Percentiles rank a stretch among this genome's conserved stretches.
Evolutionary conservation across 2,329 filamentous ascomycete species (phyloP).

Genomic region (Ophiostoma angusticollis): DNA sequence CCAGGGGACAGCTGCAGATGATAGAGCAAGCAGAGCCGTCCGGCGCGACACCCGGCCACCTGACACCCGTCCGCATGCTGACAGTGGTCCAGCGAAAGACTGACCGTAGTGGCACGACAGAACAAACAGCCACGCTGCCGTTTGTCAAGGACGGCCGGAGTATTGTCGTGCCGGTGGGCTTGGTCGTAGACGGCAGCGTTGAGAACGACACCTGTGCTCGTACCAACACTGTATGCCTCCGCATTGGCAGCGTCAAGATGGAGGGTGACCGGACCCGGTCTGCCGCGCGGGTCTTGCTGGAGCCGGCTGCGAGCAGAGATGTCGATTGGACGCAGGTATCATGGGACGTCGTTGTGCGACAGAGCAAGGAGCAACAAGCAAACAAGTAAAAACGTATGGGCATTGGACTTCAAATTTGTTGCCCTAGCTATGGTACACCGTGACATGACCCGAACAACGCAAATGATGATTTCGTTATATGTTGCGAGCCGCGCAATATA

Average conservation of each 20-base stretch:
- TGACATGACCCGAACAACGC: no score
- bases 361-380: background rate
- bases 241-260: slow-evolving; percentile 22
- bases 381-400: background rate
- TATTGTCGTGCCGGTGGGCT: slow-evolving; percentile 13
- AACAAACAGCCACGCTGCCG: slow-evolving; percentile 7
- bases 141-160: slow-evolving; percentile 5
- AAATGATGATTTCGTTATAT: slow-evolving; percentile 2
- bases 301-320: slow-evolving; percentile 10
- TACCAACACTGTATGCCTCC: slow-evolving; percentile 12
- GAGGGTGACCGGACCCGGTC: slow-evolving; percentile 22
- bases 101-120: background rate
- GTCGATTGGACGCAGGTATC: slow-evolving; percentile 4
- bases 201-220: no score
- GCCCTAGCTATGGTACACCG: no score
- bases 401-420: background rate
- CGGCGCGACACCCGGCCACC: no score
- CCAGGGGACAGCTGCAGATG: no score
- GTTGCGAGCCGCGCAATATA: slow-evolving; percentile 10
- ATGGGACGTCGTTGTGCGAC: slow-evolving; percentile 6
- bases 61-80: no score
- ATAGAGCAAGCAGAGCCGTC: no score
- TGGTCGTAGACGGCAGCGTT: slow-evolving; percentile 1
- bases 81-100: background rate
- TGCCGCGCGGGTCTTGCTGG: slow-evolving; percentile 18